Evolutionary conservation across 1,139 yeast species (phyloP).

Genomic region (Geotrichum siamense): DNA sequence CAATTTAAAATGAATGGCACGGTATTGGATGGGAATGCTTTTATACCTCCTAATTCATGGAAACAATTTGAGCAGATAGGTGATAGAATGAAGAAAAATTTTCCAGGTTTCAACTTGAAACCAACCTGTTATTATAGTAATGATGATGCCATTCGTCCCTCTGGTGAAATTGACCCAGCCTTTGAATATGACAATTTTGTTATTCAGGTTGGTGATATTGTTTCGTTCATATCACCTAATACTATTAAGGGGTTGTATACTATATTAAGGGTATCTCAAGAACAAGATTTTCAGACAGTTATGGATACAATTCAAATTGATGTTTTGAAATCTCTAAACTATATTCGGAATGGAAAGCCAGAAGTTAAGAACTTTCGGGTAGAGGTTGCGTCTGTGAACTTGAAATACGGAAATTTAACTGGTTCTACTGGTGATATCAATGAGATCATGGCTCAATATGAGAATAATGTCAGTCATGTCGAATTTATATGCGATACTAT

Average conservation of each 20-base stretch:
- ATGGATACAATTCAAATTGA: slow-evolving; percentile 62
- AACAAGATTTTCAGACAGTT: slow-evolving; percentile 38
- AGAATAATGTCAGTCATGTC: slow-evolving; percentile 21
- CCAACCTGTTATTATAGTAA: slow-evolving; percentile 41
- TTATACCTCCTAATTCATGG: slow-evolving; percentile 28
- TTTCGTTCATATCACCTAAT: slow-evolving; percentile 35
- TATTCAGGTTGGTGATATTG: slow-evolving; percentile 44
- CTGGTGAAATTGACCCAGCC: slow-evolving; percentile 38
- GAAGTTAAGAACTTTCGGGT: slow-evolving; percentile 44
- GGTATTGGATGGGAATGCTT: slow-evolving; percentile 20
- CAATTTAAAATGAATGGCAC: slow-evolving; percentile 12
- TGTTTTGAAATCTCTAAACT: slow-evolving; percentile 44
- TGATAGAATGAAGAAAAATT: slow-evolving; percentile 6
- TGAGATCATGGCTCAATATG: slow-evolving; percentile 11
- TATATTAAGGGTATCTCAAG: slow-evolving; percentile 23
- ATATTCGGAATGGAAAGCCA: slow-evolving; percentile 35
- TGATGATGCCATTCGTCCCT: slow-evolving; percentile 41
- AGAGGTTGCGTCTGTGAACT: slow-evolving; percentile 43
- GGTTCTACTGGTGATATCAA: slow-evolving; percentile 10
- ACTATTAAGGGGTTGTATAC: slow-evolving; percentile 25
- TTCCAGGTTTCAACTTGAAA: slow-evolving; percentile 23
- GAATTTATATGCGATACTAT: slow-evolving; percentile 23
- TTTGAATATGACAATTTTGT: slow-evolving; percentile 51
- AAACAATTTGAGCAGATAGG: slow-evolving; percentile 17
- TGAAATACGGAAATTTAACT: slow-evolving; percentile 40